Evolutionary conservation across 2,329 filamentous ascomycete genomes (phyloP).

Genomic region (Epichloe coenophiala): DNA sequence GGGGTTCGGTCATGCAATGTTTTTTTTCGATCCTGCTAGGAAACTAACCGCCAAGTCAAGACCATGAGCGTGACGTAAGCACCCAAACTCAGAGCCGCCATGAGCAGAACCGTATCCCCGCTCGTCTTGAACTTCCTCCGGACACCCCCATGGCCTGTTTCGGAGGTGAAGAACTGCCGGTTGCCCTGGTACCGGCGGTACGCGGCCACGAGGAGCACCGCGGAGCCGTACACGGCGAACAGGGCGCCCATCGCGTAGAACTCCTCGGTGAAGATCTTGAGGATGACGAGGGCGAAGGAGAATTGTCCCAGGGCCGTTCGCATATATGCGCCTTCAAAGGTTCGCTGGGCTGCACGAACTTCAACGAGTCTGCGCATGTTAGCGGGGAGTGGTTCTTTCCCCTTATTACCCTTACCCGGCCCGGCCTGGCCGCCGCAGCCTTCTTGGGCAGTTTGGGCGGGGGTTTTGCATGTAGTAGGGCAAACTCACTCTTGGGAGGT

Average conservation of each 20-base stretch:
- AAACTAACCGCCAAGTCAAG: slow-evolving; percentile 35
- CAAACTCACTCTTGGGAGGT: slow-evolving; percentile 53
- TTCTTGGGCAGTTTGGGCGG: no score
- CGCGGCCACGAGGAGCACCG: slow-evolving; percentile 67
- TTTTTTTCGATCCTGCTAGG: slow-evolving; percentile 4
- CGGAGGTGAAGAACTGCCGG: slow-evolving; percentile 68
- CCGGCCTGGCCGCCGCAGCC: no score
- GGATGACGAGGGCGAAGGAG: slow-evolving; percentile 81
- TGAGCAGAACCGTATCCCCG: slow-evolving; percentile 46
- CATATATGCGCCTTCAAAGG: slow-evolving; percentile 94
- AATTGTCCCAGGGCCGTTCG: slow-evolving; percentile 91
- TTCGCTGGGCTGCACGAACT: slow-evolving; percentile 85
- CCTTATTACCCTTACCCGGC: no score
- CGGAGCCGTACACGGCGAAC: slow-evolving; percentile 82
- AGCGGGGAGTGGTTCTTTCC: no score
- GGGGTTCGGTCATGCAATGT: no score
- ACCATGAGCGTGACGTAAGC: slow-evolving; percentile 45
- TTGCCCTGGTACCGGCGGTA: slow-evolving; percentile 88
- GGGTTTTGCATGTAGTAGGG: no score
- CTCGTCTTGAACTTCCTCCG: slow-evolving; percentile 48
- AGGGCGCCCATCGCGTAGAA: slow-evolving; percentile 96
- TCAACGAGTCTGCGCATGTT: slow-evolving; percentile 57
- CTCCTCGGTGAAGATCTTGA: slow-evolving; percentile 87
- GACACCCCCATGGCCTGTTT: slow-evolving; percentile 17
- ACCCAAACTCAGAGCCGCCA: slow-evolving; percentile 41